Evolutionary conservation across 225 moss, liverwort and hornwort genomes (phyloP).

Genomic region (Thuidium tamariscinum): DNA sequence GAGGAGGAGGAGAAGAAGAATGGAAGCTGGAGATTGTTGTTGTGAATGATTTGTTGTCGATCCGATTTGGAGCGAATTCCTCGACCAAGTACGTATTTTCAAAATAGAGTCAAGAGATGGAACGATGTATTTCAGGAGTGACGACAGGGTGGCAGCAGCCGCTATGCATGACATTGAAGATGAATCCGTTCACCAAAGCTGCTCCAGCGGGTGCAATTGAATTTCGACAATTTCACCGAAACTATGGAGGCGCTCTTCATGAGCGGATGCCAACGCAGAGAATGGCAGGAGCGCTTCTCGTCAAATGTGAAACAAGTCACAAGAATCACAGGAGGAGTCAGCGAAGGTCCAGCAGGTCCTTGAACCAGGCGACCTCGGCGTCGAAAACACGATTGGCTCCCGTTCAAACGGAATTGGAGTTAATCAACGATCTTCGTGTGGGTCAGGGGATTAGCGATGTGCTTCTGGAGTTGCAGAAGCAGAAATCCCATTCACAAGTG

Average conservation of each 20-base stretch:
- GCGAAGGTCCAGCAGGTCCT: background rate
- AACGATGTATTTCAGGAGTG: background rate
- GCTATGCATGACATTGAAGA: background rate
- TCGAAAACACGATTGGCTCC: background rate
- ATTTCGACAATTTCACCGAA: background rate
- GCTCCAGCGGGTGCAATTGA: background rate
- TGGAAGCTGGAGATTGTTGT: background rate
- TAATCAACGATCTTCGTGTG: background rate
- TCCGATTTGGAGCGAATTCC: background rate
- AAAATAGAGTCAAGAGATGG: background rate
- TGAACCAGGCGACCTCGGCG: background rate
- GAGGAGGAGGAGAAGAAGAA: background rate
- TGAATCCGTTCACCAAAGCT: background rate
- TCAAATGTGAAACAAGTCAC: conserved; percentile 1
- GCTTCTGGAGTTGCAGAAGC: background rate
- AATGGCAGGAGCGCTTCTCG: background rate
- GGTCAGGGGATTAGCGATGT: conserved; percentile 1
- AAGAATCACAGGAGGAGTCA: background rate
- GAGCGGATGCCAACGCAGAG: background rate
- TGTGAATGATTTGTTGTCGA: background rate
- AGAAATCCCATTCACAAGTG: background rate
- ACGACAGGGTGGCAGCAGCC: background rate
- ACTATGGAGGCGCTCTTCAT: background rate
- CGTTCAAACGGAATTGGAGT: background rate
- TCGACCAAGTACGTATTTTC: background rate